Base-by-base conservation (phyloP, 176 grass and related monocot species). In the Poa pratensis region DNA sequence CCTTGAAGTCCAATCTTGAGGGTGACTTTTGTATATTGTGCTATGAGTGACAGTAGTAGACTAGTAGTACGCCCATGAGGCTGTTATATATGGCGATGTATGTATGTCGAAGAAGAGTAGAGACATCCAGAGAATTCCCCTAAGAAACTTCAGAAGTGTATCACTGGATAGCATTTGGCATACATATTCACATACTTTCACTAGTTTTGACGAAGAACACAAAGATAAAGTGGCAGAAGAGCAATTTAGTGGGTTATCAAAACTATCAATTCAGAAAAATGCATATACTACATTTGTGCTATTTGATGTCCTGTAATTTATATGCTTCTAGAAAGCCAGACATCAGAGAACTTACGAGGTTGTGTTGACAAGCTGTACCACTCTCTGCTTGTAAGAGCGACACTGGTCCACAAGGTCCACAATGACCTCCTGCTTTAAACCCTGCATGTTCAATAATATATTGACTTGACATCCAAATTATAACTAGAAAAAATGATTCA, bases 341-440 rank as follows among this genome's bases (percentile, higher is more conserved):
- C 55, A 80, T 61, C 19, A 77, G 20, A 80, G 18, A 77, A 91
- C 85, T 83, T 95, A 98, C 96, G 88, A 85, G 8, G 96, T 92
- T 73, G 91, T 87, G 55, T 92, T 93, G 48, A 95, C 93, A 83
- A 98, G 96, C 60, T 89, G 85, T 51, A 90, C 91, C 69, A 95
- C 93, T 80, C 86, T 90, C 84, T 92, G 88, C 85, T 98, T 95
- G 77, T 89, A 92, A 70, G 91, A 87, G 40, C 86, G 86, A 26
- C 93, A 95, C 75, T 98, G 93, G 10, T 95, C 89, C 30, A 98
- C 93, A 53, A 98, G 96, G 22, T 98, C 91, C 52, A 95, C 70
- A 40, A 98, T 92, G 19, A 98, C 89, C 78, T 95, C 96, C 76
- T 95, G 91, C 69, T 83, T 87, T 71, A 98, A 63, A 73, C 92